phyloP scores from a whole-genome alignment of 768 basidiomycete species.

The Serpula lacrymans region DNA sequence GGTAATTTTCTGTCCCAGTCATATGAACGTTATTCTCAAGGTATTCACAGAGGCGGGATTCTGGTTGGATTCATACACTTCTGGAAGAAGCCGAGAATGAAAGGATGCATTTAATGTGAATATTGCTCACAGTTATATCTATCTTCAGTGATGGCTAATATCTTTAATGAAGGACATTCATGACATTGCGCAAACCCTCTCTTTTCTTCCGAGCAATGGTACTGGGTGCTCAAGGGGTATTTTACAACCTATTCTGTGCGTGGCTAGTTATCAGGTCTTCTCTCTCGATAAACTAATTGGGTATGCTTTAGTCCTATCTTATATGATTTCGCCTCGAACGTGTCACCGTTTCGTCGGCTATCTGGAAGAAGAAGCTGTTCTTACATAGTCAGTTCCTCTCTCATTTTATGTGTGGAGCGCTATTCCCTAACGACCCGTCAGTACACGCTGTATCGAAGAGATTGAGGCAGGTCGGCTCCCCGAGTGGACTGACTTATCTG shows the following conservation, averaged over 20 bases:
- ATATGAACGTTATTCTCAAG: constrained; percentile 6
- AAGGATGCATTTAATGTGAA: constrained; percentile 89
- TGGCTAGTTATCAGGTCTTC: constrained; percentile 12
- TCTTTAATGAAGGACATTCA: constrained; percentile 71
- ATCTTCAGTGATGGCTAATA: constrained; percentile 10
- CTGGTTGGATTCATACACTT: constrained; percentile 87
- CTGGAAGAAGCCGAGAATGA: constrained; percentile 97
- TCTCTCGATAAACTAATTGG: constrained; percentile 7
- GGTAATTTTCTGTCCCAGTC: constrained; percentile 43
- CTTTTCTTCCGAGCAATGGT: constrained; percentile 78
- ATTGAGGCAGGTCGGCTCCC: constrained; percentile 80
- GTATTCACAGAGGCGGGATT: constrained; percentile 43
- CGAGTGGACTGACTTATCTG: constrained; percentile 71
- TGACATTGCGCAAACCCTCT: constrained; percentile 83
- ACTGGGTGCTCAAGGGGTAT: constrained; percentile 89
- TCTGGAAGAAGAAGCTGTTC: constrained; percentile 92
- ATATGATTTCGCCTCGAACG: constrained; percentile 68
- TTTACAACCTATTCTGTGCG: constrained; percentile 85
- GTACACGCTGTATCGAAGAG: constrained; percentile 80
- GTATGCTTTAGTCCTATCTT: constrained; percentile 57
- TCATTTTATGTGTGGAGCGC: constrained; percentile 13
- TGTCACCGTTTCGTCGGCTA: constrained; percentile 92
- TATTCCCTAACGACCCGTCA: constrained; percentile 28
- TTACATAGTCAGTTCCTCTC: constrained; percentile 69
- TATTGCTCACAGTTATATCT: constrained; percentile 6